Evolutionary conservation across 2,329 filamentous ascomycete genomes (phyloP).

Genomic region (Xylaria digitata): DNA sequence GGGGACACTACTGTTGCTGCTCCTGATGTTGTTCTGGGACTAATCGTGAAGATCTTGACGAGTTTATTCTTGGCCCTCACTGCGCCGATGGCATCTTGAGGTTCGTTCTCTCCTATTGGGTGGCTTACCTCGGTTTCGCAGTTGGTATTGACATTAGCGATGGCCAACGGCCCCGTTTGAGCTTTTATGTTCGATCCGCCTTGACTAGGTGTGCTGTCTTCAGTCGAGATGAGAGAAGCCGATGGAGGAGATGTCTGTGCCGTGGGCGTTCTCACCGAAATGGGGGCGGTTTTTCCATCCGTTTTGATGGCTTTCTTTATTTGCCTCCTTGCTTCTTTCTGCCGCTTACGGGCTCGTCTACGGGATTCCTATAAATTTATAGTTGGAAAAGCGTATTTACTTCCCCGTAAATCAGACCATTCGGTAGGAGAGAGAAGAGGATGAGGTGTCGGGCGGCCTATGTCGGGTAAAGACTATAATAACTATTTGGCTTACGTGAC

Average conservation of each 20-base stretch:
- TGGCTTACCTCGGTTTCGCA: neutral
- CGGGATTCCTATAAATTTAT: slow-evolving; percentile 24
- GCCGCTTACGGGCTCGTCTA: slow-evolving; percentile 12
- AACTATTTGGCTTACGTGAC: neutral
- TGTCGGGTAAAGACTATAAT: too few species aligned
- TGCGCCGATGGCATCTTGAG: neutral
- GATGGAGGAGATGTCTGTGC: neutral
- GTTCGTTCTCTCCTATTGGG: neutral
- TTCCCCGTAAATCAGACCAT: neutral
- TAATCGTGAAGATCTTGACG: neutral
- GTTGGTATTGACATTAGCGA: neutral
- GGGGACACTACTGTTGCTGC: neutral
- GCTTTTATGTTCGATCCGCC: neutral
- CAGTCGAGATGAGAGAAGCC: neutral
- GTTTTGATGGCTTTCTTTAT: neutral
- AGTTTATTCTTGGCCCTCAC: slow-evolving; percentile 18
- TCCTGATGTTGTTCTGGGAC: neutral
- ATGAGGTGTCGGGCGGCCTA: neutral
- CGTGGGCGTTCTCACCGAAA: neutral
- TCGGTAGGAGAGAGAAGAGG: neutral
- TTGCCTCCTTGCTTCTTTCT: slow-evolving; percentile 20
- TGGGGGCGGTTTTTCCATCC: neutral
- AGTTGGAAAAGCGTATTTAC: neutral
- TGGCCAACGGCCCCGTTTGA: neutral
- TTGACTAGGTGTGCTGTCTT: neutral